Evolutionary conservation across 2,329 filamentous ascomycete genomes (phyloP).

Genomic region (Aspergillus transmontanensis): DNA sequence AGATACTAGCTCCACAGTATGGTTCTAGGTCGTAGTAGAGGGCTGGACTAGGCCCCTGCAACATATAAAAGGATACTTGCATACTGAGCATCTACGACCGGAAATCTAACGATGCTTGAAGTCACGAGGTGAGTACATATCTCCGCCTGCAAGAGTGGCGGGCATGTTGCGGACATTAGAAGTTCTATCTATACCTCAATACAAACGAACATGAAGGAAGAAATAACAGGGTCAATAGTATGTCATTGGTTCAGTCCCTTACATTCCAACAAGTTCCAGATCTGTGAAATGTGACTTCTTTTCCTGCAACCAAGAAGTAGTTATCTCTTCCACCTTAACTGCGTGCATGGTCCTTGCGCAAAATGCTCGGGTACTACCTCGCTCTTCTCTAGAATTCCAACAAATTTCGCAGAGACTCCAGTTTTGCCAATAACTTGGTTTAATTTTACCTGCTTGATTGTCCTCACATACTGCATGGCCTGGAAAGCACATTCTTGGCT

Average conservation of each 20-base stretch:
- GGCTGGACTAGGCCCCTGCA: not conserved
- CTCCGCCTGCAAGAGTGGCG: not conserved
- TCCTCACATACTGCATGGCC: slow-evolving; percentile 5
- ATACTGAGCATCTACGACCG: not conserved
- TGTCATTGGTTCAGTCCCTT: not conserved
- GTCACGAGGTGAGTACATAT: not conserved
- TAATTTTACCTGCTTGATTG: not conserved
- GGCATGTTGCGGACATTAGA: not conserved
- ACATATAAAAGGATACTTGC: not conserved
- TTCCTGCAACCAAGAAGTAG: not conserved
- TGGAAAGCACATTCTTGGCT: not conserved
- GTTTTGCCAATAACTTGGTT: not conserved
- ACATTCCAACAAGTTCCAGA: not conserved
- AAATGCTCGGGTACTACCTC: not conserved
- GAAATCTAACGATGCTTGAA: not conserved
- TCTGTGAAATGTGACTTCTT: not conserved
- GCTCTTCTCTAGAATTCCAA: not conserved
- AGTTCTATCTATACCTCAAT: not conserved
- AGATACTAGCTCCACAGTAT: not conserved
- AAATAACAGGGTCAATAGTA: not conserved
- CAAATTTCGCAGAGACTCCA: not conserved
- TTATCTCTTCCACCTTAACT: not conserved
- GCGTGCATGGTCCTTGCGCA: slow-evolving; percentile 3
- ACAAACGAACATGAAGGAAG: not conserved
- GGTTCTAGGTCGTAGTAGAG: not conserved